phyloP scores from a whole-genome alignment of 2,329 filamentous ascomycete species.

The Phialemonium atrogriseum region DNA sequence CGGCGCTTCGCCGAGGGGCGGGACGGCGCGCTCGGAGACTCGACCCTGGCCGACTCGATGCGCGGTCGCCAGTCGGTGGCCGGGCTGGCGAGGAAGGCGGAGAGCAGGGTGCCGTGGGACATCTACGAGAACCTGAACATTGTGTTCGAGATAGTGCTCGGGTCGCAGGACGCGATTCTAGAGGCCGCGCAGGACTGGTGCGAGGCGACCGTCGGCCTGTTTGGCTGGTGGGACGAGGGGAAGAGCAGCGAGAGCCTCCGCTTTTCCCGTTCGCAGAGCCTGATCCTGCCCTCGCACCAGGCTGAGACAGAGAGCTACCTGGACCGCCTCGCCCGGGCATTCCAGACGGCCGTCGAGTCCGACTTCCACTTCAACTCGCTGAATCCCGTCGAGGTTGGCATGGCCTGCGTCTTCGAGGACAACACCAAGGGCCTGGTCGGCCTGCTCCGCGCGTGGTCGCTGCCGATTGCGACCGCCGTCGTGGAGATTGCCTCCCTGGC shows the following conservation, averaged over 20 bases:
- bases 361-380: constrained; percentile 72
- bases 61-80: constrained; percentile 45
- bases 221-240: constrained; percentile 90
- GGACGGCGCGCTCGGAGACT: constrained; percentile 19
- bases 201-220: constrained; percentile 74
- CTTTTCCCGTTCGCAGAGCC: constrained; percentile 29
- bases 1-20: constrained; percentile 69
- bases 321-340: constrained; percentile 61
- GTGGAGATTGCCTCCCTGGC: constrained; percentile 79
- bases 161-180: constrained; percentile 66
- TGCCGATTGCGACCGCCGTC: constrained; percentile 67
- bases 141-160: constrained; percentile 74
- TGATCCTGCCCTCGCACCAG: constrained; percentile 28
- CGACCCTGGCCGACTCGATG: constrained; percentile 21
- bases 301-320: constrained; percentile 61
- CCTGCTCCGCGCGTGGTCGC: constrained; percentile 71
- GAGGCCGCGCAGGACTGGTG: constrained; percentile 82
- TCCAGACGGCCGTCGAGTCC: constrained; percentile 59
- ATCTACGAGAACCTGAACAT: constrained; percentile 79
- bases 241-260: constrained; percentile 37
- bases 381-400: constrained; percentile 68
- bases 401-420: constrained; percentile 76
- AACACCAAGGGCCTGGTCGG: constrained; percentile 69
- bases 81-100: constrained; percentile 65
- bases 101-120: constrained; percentile 81